phyloP scores from a whole-genome alignment of 495 filamentous ascomycete genomes.

The Cairneyella variabilis region DNA sequence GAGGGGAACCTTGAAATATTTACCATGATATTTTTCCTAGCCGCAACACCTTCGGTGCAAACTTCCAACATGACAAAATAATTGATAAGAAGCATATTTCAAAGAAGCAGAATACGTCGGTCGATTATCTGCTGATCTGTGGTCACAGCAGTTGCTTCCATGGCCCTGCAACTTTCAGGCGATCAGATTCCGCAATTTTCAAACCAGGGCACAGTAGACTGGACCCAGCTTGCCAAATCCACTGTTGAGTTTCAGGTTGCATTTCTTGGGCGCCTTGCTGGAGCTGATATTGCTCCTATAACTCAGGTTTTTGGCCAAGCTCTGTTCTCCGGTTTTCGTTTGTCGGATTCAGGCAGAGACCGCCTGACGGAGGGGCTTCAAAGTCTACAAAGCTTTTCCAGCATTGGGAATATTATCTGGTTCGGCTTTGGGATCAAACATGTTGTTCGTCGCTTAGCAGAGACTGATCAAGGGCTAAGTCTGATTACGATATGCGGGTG shows the following conservation, averaged over 20 bases:
- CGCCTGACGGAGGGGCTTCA: neutral
- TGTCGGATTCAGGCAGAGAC: neutral
- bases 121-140: too few species aligned
- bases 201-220: neutral
- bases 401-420: neutral
- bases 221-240: neutral
- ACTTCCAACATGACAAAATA: too few species aligned
- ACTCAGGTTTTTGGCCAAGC: neutral
- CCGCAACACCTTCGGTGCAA: too few species aligned
- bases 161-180: neutral
- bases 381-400: neutral
- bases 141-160: too few species aligned
- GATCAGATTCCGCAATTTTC: neutral
- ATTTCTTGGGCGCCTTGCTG: neutral
- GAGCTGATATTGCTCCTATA: neutral
- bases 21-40: too few species aligned
- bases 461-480: neutral
- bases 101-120: too few species aligned
- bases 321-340: neutral
- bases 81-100: too few species aligned
- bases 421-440: conserved; percentile 2
- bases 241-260: neutral
- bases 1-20: too few species aligned
- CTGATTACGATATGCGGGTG: neutral
- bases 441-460: neutral